phyloP scores from a whole-genome alignment of 2,329 filamentous ascomycete species.

The Lizonia empirigonia region DNA sequence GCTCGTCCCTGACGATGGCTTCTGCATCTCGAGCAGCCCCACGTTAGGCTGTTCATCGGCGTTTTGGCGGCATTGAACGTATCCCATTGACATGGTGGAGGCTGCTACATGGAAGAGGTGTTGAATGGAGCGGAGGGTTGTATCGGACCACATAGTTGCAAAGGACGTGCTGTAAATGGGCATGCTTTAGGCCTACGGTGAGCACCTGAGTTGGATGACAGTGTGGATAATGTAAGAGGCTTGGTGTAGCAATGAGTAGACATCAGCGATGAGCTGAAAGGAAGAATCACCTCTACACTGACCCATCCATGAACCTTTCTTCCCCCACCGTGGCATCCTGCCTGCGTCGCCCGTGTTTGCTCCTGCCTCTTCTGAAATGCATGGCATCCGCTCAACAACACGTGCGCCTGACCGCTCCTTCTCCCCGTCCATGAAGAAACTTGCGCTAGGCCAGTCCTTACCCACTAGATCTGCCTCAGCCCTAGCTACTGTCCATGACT shows the following conservation, averaged over 20 bases:
- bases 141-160: background rate
- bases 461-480: too few relatives aligned
- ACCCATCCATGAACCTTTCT: background rate
- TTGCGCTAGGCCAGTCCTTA: too few relatives aligned
- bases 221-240: constrained; percentile 1
- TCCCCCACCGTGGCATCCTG: too few relatives aligned
- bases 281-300: background rate
- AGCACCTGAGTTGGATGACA: background rate
- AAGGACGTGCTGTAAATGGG: background rate
- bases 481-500: too few relatives aligned
- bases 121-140: background rate
- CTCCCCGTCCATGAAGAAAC: too few relatives aligned
- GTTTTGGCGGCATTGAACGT: constrained; percentile 10
- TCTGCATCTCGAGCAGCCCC: constrained; percentile 7
- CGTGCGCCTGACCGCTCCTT: too few relatives aligned
- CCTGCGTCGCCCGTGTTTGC: too few relatives aligned
- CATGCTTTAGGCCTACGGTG: background rate
- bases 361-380: too few relatives aligned
- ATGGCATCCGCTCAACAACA: too few relatives aligned
- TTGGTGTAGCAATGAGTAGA: background rate
- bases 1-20: background rate
- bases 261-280: background rate
- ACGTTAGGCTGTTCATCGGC: constrained; percentile 3
- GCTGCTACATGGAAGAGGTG: constrained; percentile 1
- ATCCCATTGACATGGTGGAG: background rate